Evolutionary conservation across 768 basidiomycete genomes (phyloP), one percentile per base, ranked within the genome.

Genomic region (Plicaturopsis crispa): DNA sequence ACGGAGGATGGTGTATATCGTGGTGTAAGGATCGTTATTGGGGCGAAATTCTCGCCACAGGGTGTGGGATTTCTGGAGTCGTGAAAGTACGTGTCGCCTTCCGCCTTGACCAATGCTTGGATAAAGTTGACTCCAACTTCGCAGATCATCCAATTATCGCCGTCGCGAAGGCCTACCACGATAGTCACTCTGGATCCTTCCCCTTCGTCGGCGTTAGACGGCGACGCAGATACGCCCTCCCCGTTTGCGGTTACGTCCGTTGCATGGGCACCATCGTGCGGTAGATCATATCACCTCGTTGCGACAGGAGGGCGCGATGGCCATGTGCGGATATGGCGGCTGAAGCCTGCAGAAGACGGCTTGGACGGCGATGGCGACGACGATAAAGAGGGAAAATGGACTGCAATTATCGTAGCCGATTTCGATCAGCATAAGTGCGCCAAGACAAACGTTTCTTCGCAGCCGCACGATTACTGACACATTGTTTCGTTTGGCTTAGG

Each of bases 21-120:
- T 99, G 93, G 92, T 97, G 93, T 60, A 89, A 90, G 53, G 96
- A 98, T 50, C 72, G 75, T 43, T 96, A 92, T 59, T 96, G 92
- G 92, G 94, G 94, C 2, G 87, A 92, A 53, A 53, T 94, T 14
- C 67, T 97, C 35, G 91, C 90, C 6, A 80, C 78, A 0, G 75
- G 79, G 2, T 75, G 74, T 38, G 92, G 91, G 1, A 69, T 75
- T 2, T 74, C 67, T 41, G 85, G 87, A 1, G 59, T 77, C 16
- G 66, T 97, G 32, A 91, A 94, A 57, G 90, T 92, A 31, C 38
- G 67, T 43, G 12, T 18, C 26, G 18, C 31, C 14, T 11, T 26
- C 33, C 21, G 21, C 31, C 34, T 47, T 21, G 19, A 20, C 24
- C 30, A 18, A 13, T 28, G 28, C 22, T 8, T 19, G 23, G 23